These are phyloP conservation scores for Astrocystis sublimbata DNA, from an alignment of 495 filamentous ascomycete genomes.

Conservation along the genomic window DNA sequence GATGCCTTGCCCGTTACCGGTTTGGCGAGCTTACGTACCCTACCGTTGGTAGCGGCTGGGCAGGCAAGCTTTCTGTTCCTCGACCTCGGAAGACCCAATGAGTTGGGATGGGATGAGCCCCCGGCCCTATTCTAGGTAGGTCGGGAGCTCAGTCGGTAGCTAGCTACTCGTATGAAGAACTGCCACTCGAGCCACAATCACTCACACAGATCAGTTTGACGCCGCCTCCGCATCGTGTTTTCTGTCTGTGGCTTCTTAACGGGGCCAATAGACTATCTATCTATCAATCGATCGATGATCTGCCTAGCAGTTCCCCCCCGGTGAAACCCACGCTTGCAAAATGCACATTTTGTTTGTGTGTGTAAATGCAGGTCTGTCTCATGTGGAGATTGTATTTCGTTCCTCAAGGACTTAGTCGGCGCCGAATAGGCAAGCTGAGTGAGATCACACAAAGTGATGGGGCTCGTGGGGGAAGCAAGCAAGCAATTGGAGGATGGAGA, in stretches of 20 bases:
- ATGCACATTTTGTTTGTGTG: not conserved
- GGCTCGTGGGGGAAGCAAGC: too few relatives aligned
- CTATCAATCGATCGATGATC: slow-evolving; percentile 1
- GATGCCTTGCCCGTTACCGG: too few relatives aligned
- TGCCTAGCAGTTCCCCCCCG: not conserved
- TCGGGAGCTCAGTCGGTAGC: too few relatives aligned
- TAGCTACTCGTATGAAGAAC: too few relatives aligned
- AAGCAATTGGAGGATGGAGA: too few relatives aligned
- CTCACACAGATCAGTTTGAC: not conserved
- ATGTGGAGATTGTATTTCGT: not conserved
- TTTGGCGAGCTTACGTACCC: too few relatives aligned
- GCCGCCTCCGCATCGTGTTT: not conserved
- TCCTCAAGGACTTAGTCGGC: not conserved
- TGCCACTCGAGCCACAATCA: too few relatives aligned
- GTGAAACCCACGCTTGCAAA: not conserved
- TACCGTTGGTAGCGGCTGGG: too few relatives aligned
- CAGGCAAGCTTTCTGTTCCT: not conserved
- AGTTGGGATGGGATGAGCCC: too few relatives aligned
- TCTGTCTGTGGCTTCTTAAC: too few relatives aligned
- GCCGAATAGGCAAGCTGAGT: slow-evolving; percentile 7
- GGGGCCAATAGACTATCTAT: not conserved
- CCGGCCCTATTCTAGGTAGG: too few relatives aligned
- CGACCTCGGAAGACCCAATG: not conserved
- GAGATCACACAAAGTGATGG: too few relatives aligned
- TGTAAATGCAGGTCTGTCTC: not conserved